Evolutionary conservation across 1,139 yeast species (phyloP).

Genomic region (Pichia kudriavzevii): DNA sequence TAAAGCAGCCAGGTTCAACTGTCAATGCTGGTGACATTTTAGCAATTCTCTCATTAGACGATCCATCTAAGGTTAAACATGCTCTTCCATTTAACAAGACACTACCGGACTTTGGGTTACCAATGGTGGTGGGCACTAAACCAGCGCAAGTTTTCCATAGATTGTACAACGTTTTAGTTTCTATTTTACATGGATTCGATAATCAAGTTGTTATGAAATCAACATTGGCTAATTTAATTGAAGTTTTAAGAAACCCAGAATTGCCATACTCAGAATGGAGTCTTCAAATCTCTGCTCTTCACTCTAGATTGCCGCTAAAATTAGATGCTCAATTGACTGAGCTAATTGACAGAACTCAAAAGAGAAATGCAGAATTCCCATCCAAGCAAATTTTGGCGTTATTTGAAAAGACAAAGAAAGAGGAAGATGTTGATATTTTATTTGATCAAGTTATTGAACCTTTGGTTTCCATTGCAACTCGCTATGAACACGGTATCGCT

Average conservation of each 20-base stretch:
- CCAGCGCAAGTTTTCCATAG: conserved; percentile 68
- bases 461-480: conserved; percentile 57
- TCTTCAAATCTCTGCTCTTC: conserved; percentile 79
- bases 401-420: conserved; percentile 45
- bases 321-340: conserved; percentile 61
- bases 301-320: conserved; percentile 76
- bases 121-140: conserved; percentile 74
- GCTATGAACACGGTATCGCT: conserved; percentile 67
- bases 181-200: conserved; percentile 85
- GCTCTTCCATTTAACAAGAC: conserved; percentile 95
- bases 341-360: conserved; percentile 58
- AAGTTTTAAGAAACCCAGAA: conserved; percentile 66
- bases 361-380: conserved; percentile 82
- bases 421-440: conserved; percentile 37
- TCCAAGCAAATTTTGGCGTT: conserved; percentile 70
- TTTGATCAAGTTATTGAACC: conserved; percentile 64
- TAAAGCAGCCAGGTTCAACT: conserved; percentile 98
- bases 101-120: conserved; percentile 80
- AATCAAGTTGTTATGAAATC: conserved; percentile 89
- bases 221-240: conserved; percentile 65
- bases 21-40: conserved; percentile 94
- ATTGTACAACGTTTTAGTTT: conserved; percentile 52
- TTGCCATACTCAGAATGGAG: conserved; percentile 94
- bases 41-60: conserved; percentile 90
- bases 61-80: conserved; percentile 94